phyloP scores from a whole-genome alignment of 1,139 yeast genomes.

The Kluyveromyces sp. region DNA sequence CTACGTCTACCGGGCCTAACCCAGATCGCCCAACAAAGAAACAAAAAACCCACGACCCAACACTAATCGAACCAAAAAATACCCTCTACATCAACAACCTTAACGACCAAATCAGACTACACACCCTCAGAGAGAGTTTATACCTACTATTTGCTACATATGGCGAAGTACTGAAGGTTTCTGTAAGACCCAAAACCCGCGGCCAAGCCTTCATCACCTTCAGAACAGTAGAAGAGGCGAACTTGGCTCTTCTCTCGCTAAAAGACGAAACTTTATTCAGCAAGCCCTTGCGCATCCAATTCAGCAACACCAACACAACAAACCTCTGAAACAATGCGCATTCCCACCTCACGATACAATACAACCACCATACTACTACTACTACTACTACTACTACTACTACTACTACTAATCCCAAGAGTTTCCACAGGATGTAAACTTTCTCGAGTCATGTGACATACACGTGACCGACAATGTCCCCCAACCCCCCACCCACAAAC shows the following conservation, averaged over 20 bases:
- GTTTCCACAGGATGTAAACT: no score
- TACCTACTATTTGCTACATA: constrained; percentile 25
- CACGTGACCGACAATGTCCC: no score
- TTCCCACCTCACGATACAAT: neutral
- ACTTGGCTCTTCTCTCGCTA: constrained; percentile 22
- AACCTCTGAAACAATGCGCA: neutral
- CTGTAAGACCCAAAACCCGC: constrained; percentile 17
- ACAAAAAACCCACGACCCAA: constrained; percentile 3
- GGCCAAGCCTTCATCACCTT: constrained; percentile 28
- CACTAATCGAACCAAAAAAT: constrained; percentile 13
- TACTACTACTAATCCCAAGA: no score
- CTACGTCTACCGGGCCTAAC: neutral
- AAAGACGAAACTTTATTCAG: constrained; percentile 23
- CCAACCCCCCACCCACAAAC: no score
- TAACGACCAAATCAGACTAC: constrained; percentile 17
- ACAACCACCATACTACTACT: no score
- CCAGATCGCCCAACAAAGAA: neutral
- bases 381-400: no score
- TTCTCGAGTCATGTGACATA: no score
- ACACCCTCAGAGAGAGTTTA: constrained; percentile 19
- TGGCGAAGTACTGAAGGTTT: constrained; percentile 27
- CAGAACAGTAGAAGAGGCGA: constrained; percentile 25
- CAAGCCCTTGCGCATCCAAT: constrained; percentile 18
- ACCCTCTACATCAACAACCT: constrained; percentile 25
- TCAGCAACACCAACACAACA: constrained; percentile 16